phyloP scores from a whole-genome alignment of 306 rosid genomes.

The Cucurbita argyrosperma region DNA sequence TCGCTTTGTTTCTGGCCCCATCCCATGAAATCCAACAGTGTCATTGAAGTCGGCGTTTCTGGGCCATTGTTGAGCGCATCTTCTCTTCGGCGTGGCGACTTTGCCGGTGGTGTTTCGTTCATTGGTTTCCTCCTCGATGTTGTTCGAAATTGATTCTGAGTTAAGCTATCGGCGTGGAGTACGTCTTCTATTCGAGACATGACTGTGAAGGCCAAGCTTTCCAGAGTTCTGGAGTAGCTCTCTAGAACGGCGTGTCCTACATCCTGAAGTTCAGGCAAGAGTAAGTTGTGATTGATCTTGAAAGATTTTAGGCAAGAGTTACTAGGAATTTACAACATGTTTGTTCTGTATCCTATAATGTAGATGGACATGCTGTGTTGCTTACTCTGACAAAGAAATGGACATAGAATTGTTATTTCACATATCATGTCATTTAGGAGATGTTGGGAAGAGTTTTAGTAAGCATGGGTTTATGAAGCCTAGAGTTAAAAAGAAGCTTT shows the following conservation, averaged over 20 bases:
- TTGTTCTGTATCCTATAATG: not conserved
- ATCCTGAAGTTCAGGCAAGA: conserved; percentile 36
- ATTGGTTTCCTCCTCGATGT: conserved; percentile 8
- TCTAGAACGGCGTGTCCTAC: conserved; percentile 92
- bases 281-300: not conserved
- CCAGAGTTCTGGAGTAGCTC: conserved; percentile 87
- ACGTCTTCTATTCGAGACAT: conserved; percentile 92
- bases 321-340: not conserved
- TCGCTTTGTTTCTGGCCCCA: conserved; percentile 52
- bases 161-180: conserved; percentile 44
- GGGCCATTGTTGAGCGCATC: conserved; percentile 20
- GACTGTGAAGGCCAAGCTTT: conserved; percentile 88
- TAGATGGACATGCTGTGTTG: not conserved
- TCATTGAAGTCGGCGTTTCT: conserved; percentile 43
- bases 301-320: not conserved
- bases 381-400: not conserved
- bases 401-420: not conserved
- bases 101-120: conserved; percentile 16
- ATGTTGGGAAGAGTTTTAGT: not conserved
- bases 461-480: not conserved
- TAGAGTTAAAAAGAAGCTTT: not conserved
- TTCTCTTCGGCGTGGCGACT: conserved; percentile 1
- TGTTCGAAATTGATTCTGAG: conserved; percentile 32
- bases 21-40: conserved; percentile 90
- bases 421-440: not conserved